Percentiles rank a stretch among this genome's conserved stretches.
Evolutionary conservation across 805 yeast species (phyloP).

Genomic region (Spathaspora gorwiae): DNA sequence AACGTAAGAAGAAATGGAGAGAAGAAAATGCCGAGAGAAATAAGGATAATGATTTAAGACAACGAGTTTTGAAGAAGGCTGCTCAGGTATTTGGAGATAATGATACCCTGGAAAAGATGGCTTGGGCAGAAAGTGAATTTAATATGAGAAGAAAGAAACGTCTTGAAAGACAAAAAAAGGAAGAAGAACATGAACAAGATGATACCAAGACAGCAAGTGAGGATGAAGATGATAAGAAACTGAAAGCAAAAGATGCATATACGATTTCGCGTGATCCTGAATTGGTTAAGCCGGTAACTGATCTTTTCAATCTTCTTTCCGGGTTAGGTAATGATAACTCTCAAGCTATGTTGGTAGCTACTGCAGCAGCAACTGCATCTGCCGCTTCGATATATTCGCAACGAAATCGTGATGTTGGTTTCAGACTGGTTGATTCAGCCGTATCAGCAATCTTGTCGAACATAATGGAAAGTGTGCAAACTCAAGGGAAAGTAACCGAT

Average conservation of each 20-base stretch:
- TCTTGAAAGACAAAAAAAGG: constrained; percentile 40
- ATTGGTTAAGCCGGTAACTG: constrained; percentile 24
- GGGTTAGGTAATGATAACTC: constrained; percentile 31
- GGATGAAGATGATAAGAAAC: constrained; percentile 12
- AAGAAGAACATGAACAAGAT: constrained; percentile 13
- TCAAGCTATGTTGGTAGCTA: constrained; percentile 27
- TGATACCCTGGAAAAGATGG: constrained; percentile 45
- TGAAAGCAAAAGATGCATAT: constrained; percentile 7
- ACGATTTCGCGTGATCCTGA: constrained; percentile 15
- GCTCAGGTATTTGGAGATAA: constrained; percentile 57
- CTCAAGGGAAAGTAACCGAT: neutral
- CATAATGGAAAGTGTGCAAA: neutral
- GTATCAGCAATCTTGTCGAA: neutral
- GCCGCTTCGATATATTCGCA: constrained; percentile 33
- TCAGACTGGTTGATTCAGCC: constrained; percentile 2
- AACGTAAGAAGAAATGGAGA: constrained; percentile 79
- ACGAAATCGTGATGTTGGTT: neutral
- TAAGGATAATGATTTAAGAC: constrained; percentile 81
- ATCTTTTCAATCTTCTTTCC: constrained; percentile 32
- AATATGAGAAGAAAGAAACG: constrained; percentile 60
- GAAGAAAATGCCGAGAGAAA: constrained; percentile 75
- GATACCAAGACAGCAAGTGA: constrained; percentile 4
- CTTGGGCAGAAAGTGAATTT: constrained; percentile 78
- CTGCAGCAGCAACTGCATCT: constrained; percentile 34
- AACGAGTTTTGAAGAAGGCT: constrained; percentile 74